These are phyloP conservation scores for Geosmithia putterillii DNA, from an alignment of 2,329 filamentous ascomycete species.

Conservation along the genomic window DNA sequence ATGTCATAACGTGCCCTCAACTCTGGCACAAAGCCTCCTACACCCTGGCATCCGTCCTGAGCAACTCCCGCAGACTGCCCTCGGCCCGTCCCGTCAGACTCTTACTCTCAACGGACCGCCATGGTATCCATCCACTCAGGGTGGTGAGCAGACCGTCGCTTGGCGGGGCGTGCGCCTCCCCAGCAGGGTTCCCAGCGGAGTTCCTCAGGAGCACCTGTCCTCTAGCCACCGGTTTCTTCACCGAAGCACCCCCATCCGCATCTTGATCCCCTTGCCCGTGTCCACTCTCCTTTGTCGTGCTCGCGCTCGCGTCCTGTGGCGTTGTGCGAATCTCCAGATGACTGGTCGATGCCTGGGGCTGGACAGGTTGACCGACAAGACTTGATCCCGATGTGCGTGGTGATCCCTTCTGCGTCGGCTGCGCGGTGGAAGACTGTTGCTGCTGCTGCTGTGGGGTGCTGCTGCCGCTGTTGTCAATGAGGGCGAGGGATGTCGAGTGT, in stretches of 20 bases:
- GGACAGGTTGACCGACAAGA: conserved; percentile 42
- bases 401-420: conserved; percentile 9
- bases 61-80: conserved; percentile 40
- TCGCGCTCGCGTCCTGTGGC: conserved; percentile 11
- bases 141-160: conserved; percentile 4
- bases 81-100: conserved; percentile 32
- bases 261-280: not conserved
- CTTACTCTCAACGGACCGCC: conserved; percentile 5
- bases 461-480: conserved; percentile 19
- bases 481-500: conserved; percentile 20
- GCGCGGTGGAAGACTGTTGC: conserved; percentile 9
- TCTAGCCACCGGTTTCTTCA: too few species aligned
- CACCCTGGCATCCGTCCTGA: too few species aligned
- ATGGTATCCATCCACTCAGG: conserved; percentile 8
- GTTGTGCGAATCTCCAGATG: conserved; percentile 33
- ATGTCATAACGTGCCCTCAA: too few species aligned
- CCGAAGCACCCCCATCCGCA: not conserved
- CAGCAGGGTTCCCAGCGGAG: not conserved
- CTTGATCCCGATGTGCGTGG: conserved; percentile 11
- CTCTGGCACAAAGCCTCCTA: too few species aligned
- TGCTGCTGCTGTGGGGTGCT: not conserved
- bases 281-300: conserved; percentile 11
- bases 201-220: too few species aligned
- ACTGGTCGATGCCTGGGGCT: conserved; percentile 41
- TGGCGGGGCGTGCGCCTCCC: not conserved